Evolutionary conservation across 345 rosid genomes (phyloP).

Genomic region (Bruguiera parviflora): DNA sequence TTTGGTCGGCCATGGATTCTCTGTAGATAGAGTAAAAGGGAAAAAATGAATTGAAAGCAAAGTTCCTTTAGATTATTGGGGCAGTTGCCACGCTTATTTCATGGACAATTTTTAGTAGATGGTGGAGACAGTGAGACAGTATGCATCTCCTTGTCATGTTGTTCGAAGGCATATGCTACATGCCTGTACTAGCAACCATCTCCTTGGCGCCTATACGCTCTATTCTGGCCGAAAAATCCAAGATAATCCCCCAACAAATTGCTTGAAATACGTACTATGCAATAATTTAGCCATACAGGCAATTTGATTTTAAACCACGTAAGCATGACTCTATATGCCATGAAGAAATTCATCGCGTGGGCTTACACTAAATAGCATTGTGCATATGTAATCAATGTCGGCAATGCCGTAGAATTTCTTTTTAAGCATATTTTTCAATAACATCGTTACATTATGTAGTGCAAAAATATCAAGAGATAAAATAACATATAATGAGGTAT

Average conservation of each 20-base stretch:
- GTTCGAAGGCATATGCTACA: constrained; percentile 7
- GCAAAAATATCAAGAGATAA: too few species aligned
- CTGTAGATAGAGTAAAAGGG: neutral
- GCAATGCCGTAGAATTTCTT: too few species aligned
- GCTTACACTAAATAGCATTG: too few species aligned
- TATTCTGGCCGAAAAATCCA: neutral
- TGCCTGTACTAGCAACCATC: neutral
- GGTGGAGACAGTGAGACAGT: neutral
- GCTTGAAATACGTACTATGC: too few species aligned
- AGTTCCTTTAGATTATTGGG: neutral
- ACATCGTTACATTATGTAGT: too few species aligned
- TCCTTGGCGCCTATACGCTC: neutral
- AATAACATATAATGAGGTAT: too few species aligned
- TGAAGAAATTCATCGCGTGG: too few species aligned
- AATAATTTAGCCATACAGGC: too few species aligned
- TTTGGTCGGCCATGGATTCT: constrained; percentile 40
- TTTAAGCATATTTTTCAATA: too few species aligned
- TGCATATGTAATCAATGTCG: too few species aligned
- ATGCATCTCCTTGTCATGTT: constrained; percentile 18
- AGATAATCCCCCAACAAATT: neutral
- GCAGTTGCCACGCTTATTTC: constrained; percentile 3
- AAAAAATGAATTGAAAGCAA: neutral
- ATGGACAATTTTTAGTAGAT: neutral
- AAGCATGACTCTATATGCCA: too few species aligned
- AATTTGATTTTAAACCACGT: too few species aligned